Base-by-base conservation (phyloP, 768 basidiomycete genomes). In the Tulasnella sp. region DNA sequence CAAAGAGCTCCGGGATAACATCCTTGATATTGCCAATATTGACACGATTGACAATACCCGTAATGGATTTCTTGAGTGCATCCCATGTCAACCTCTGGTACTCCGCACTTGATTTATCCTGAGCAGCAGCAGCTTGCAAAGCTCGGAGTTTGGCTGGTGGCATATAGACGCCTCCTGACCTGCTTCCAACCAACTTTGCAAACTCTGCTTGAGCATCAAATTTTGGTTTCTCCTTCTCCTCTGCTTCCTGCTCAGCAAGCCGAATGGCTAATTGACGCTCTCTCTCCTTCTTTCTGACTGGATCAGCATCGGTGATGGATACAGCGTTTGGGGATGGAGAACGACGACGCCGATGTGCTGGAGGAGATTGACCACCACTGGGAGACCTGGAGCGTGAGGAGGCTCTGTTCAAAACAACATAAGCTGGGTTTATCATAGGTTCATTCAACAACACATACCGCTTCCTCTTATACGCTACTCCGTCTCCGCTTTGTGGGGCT, bases 11-110 rank as follows among this genome's bases (percentile, higher is more conserved):
- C 0, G 89, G 88, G 0, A 90, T 76, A 57, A 93, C 77, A 59
- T 83, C 76, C 67, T 96, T 95, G 76, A 99, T 99, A 65, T 98
- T 98, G 58, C 81, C 74, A 16, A 90, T 74, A 65, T 98, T 96
- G 69, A 99, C 88, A 73, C 95, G 84, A 73, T 99, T 99, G 73
- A 98, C 93, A 59, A 98, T 83, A 89, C 95, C 95, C 25, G 95
- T 98, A 61, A 99, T 85, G 45, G 83, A 87, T 68, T 99, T 99
- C 63, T 92, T 81, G 54, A 99, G 69, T 1, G 95, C 95, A 62
- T 99, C 95, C 95, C 95, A 99, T 8, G 89, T 86, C 53, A 99
- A 68, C 8, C 95, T 76, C 66, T 99, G 95, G 66, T 85, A 98
- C 67, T 95, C 92, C 16, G 81, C 60, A 53, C 84, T 83, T 41